Evolutionary conservation across 2,329 filamentous ascomycete species (phyloP), one percentile per base, ranked within the genome.

Genomic region (Beauveria sp.): DNA sequence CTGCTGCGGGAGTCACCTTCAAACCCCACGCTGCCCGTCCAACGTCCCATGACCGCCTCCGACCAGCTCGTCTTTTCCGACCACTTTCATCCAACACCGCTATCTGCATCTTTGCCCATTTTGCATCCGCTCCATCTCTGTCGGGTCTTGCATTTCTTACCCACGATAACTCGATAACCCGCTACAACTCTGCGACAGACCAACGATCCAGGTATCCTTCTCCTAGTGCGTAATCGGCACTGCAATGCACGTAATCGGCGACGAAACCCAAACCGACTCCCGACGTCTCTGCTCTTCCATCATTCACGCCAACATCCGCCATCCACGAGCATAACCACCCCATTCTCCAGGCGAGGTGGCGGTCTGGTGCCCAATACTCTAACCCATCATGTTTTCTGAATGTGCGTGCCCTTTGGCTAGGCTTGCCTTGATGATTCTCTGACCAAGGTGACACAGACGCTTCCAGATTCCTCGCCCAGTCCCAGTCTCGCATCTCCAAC

Each of bases 401-500:
- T 96, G 91, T 96, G 82, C 78, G 90, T 80, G 12, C 26, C 61
- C 57, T 22, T 16, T 26, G 59, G 26, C 41, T 40, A 18, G 24
- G 53, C 24, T 40, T 55, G 18, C 22, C 26, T 56, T 46, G 28
- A 55, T 18, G n/a, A 28, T 40, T 28, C 16, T 55, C 67, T 70
- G 59, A 71, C 64, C 9, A 53, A 51, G 40, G 58, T 54, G 54
- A 22, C 44, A 58, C 70, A 97, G 94, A 97, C 87, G 94, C 94
- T 70, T 97, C 93, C 67, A 89, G 88, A 68, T 99, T 99, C 74
- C 86, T 99, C 69, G 91, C 92, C 64, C 94, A 97, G 84, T 97
- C 92, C 67, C 92, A 96, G 80, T 96, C 92, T 64, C 88, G 91
- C 65, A 80, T 97, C 69, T 91, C 89, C 67, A 85, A 79, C 73